Base-by-base conservation (phyloP, 371 early-diverging fungal genomes). In the Phascolomyces articulosus region DNA sequence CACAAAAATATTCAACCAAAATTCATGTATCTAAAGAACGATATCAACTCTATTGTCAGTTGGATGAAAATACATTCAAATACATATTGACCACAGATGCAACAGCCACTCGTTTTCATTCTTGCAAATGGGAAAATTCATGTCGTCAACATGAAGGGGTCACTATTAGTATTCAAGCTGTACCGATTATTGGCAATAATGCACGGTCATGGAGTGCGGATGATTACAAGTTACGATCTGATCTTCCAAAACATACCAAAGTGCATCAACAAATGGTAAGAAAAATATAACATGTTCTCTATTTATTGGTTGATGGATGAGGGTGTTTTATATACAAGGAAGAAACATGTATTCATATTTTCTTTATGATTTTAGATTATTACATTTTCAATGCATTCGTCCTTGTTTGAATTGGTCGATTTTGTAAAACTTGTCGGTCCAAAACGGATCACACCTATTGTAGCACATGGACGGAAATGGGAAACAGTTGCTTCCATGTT, bases 11-110 rank as follows among this genome's bases (percentile, higher is more conserved):
- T 18, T 2, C 18, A 4, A 23, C 11, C 6, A 20, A 65, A 58
- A 60, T 66, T 4, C 82, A 82, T 60, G 82, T 82, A 4, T 73
- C 78, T 0, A 60, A 62, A 0, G 70, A 69, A 20, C 62, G 68
- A 6, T 77, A 82, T 44, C 51, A 72, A 4, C 59, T 75, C 11
- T 82, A 75, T 55, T 60, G 62, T 16, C 58, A 63, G 1, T 63
- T 70, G n/a, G 65, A 82, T 48, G 23, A 48, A 44, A 4, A 7
- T 1, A 24, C 38, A 0, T 72, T 60, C 18, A 34, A 23, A 3
- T 31, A 51, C 7, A 34, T 63, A 8, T 49, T 72, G 34, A 69
- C 73, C 21, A 67, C 68, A 4, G 58, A 64, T 28, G 20, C 60
- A 16, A 40, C 18, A 2, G 20, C 20, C 9, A 64, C 69, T 21